Evolutionary conservation across 805 yeast species (phyloP).

Genomic region (Metschnikowia dekortorum): DNA sequence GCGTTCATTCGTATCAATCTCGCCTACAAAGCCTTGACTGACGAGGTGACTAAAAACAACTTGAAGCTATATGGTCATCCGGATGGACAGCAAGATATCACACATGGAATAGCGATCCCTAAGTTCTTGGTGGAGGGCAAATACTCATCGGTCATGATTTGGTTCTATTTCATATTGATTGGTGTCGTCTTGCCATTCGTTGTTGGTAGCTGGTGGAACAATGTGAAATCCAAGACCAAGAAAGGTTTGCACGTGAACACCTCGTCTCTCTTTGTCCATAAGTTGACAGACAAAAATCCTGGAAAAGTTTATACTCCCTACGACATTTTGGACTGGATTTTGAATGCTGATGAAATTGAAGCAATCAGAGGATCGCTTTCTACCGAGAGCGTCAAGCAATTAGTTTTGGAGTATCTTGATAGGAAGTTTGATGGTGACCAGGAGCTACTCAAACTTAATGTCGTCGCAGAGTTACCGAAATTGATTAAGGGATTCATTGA

Average conservation of each 20-base stretch:
- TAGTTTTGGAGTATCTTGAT: conserved; percentile 55
- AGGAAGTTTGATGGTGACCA: conserved; percentile 37
- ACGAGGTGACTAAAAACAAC: conserved; percentile 77
- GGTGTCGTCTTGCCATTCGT: conserved; percentile 75
- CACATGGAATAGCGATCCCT: conserved; percentile 95
- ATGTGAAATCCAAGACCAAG: conserved; percentile 73
- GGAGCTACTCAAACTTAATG: conserved; percentile 43
- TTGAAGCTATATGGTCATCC: conserved; percentile 91
- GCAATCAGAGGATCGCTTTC: conserved; percentile 38
- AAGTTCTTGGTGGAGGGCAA: conserved; percentile 82
- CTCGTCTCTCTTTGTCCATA: conserved; percentile 72
- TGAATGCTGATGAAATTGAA: conserved; percentile 62
- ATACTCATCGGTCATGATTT: conserved; percentile 59
- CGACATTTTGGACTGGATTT: conserved; percentile 54
- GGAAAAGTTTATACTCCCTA: conserved; percentile 57
- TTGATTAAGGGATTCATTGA: conserved; percentile 72
- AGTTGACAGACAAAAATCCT: conserved; percentile 70
- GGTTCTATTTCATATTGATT: conserved; percentile 62
- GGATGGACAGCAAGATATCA: conserved; percentile 88
- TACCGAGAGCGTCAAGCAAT: conserved; percentile 43
- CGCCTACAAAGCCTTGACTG: conserved; percentile 94
- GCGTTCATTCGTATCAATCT: conserved; percentile 76
- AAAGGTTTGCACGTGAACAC: conserved; percentile 79
- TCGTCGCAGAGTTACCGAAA: conserved; percentile 61
- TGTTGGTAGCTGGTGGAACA: conserved; percentile 89